Evolutionary conservation across 441 rosid species (phyloP).

Genomic region (Erysimum cheiri): DNA sequence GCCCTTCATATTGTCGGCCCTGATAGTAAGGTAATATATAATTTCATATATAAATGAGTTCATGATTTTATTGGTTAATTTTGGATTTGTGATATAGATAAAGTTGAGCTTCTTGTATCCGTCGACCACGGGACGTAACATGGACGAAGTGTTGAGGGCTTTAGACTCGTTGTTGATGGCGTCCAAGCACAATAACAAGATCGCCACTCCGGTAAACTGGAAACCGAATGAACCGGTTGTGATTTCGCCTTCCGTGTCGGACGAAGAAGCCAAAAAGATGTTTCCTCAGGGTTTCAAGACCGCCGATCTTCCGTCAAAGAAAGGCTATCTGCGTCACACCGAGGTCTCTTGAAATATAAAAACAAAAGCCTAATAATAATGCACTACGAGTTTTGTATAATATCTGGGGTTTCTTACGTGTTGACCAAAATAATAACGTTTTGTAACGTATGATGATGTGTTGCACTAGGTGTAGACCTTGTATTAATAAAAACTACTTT

Average conservation of each 20-base stretch:
- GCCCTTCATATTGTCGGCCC: conserved; percentile 79
- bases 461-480: background rate
- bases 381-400: background rate
- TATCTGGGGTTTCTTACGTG: background rate
- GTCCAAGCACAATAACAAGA: conserved; percentile 55
- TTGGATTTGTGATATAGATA: conserved; percentile 43
- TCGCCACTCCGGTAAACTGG: conserved; percentile 84
- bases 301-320: conserved; percentile 66
- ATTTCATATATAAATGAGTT: background rate
- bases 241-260: conserved; percentile 58
- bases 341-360: conserved; percentile 34
- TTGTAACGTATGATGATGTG: conserved; percentile 9
- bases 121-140: conserved; percentile 74
- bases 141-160: conserved; percentile 83
- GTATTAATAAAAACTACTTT: conserved; percentile 3
- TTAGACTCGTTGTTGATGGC: conserved; percentile 67
- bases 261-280: conserved; percentile 66
- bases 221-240: conserved; percentile 75
- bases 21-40: conserved; percentile 62
- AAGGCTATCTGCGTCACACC: conserved; percentile 63
- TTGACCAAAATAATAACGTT: background rate
- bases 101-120: conserved; percentile 85
- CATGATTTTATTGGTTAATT: background rate
- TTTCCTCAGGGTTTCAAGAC: conserved; percentile 72
- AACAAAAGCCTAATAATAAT: background rate